Percentiles rank a stretch among this genome's conserved stretches.
Evolutionary conservation across 116 monocot genomes (phyloP).

Genomic region (Dioscorea cayenensis): DNA sequence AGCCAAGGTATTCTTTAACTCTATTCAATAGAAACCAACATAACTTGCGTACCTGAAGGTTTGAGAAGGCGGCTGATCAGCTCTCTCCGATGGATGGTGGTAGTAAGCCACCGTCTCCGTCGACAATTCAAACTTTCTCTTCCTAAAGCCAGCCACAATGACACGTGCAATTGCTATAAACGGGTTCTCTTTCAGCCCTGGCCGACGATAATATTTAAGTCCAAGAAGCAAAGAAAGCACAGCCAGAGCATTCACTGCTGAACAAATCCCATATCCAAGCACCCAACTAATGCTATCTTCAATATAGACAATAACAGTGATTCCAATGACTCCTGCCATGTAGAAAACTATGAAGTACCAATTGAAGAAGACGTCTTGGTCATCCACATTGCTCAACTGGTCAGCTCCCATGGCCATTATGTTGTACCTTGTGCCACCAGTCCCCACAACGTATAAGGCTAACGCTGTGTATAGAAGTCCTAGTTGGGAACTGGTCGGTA

Average conservation of each 20-base stretch:
- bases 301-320: slow-evolving; percentile 31
- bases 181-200: slow-evolving; percentile 20
- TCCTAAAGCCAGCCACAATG: slow-evolving; percentile 24
- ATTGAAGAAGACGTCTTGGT: slow-evolving; percentile 41
- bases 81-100: background rate
- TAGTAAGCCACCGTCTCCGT: background rate
- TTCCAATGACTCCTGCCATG: slow-evolving; percentile 11
- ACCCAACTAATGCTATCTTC: slow-evolving; percentile 39
- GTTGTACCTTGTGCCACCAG: slow-evolving; percentile 35
- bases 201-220: slow-evolving; percentile 5
- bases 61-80: background rate
- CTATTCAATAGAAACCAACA: no score
- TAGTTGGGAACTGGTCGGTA: slow-evolving; percentile 8
- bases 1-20: no score
- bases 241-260: background rate
- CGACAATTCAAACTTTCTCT: slow-evolving; percentile 8
- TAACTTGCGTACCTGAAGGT: slow-evolving; percentile 17
- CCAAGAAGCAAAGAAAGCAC: slow-evolving; percentile 18
- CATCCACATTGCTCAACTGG: slow-evolving; percentile 20
- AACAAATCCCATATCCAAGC: slow-evolving; percentile 28
- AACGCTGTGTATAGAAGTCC: slow-evolving; percentile 17
- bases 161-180: slow-evolving; percentile 26
- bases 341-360: slow-evolving; percentile 30
- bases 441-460: slow-evolving; percentile 16
- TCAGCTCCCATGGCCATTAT: slow-evolving; percentile 31